Conservation (phyloP, 768 basidiomycete genomes). For the Rubroboletus pulcherrimus region DNA sequence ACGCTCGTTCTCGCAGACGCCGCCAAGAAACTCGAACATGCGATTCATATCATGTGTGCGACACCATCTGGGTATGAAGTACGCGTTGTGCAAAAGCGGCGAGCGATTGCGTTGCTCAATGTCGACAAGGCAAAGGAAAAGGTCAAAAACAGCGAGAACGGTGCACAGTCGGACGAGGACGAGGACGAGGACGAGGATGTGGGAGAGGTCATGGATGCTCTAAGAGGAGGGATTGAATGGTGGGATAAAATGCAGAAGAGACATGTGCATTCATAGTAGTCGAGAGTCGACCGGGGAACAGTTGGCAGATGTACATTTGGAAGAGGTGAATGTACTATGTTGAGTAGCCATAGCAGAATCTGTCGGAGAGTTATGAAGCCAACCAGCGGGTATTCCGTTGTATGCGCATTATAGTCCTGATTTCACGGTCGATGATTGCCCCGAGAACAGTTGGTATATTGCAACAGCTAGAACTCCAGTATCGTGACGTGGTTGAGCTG, state of each 20-base stretch:
- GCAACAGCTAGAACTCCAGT: too few relatives aligned
- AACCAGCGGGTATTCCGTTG: too few relatives aligned
- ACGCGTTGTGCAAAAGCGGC: constrained; percentile 32
- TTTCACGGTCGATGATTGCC: too few relatives aligned
- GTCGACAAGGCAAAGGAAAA: background rate
- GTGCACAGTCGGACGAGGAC: background rate
- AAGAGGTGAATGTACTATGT: too few relatives aligned
- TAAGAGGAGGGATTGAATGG: constrained; percentile 1
- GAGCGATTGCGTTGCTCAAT: constrained; percentile 34
- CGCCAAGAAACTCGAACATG: constrained; percentile 48
- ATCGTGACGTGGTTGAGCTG: too few relatives aligned
- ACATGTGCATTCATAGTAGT: background rate
- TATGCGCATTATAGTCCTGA: too few relatives aligned
- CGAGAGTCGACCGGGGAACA: background rate
- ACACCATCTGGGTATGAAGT: constrained; percentile 48
- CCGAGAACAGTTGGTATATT: too few relatives aligned
- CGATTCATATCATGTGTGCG: constrained; percentile 44
- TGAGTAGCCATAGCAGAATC: too few relatives aligned
- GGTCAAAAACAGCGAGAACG: background rate
- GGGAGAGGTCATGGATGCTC: constrained; percentile 10
- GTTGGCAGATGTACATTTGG: background rate
- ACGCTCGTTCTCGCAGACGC: constrained; percentile 37
- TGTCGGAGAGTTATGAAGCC: too few relatives aligned
- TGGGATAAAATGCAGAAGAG: constrained; percentile 3
- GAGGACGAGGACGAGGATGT: constrained; percentile 6